A percentile compares a stretch with the other conserved stretches of the same genome.
Evolutionary conservation across 208 protist species (phyloP).

Genomic region (Wallacemonas rigidus): DNA sequence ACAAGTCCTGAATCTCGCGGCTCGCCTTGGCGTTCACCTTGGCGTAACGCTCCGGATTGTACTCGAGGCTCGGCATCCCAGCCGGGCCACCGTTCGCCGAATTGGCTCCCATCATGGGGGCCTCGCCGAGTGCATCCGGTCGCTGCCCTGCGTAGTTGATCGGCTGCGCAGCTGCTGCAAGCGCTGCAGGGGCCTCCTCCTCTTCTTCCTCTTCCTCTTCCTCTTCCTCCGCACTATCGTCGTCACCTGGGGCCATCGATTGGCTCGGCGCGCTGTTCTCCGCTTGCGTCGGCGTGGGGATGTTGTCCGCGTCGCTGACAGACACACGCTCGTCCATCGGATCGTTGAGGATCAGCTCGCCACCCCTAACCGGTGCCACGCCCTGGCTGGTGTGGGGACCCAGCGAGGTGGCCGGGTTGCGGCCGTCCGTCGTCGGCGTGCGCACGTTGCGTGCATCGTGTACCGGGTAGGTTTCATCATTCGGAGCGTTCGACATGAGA

Average conservation of each 20-base stretch:
- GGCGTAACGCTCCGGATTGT: slow-evolving; percentile 91
- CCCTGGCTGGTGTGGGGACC: not conserved
- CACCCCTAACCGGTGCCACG: slow-evolving; percentile 23
- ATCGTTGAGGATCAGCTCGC: slow-evolving; percentile 74
- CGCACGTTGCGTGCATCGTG: slow-evolving; percentile 35
- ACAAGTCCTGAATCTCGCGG: slow-evolving; percentile 96
- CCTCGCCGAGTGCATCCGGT: slow-evolving; percentile 65
- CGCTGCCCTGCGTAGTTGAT: slow-evolving; percentile 61
- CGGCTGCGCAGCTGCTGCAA: slow-evolving; percentile 24
- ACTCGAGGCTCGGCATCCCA: slow-evolving; percentile 47
- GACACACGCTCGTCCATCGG: slow-evolving; percentile 87
- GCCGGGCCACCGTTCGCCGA: slow-evolving; percentile 9
- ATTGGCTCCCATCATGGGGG: slow-evolving; percentile 22
- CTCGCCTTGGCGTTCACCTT: slow-evolving; percentile 83
- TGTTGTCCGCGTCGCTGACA: slow-evolving; percentile 52
- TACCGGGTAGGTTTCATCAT: slow-evolving; percentile 53
- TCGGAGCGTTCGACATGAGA: slow-evolving; percentile 47
- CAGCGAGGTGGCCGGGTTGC: slow-evolving; percentile 1
- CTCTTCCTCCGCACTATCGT: slow-evolving; percentile 5
- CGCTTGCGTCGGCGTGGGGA: slow-evolving; percentile 48
- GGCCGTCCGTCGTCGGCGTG: slow-evolving; percentile 26
- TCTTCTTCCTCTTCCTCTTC: slow-evolving; percentile 23
- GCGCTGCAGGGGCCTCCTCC: slow-evolving; percentile 19
- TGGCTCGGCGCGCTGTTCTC: not conserved
- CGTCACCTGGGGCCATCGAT: slow-evolving; percentile 15